phyloP scores from a whole-genome alignment of 2,329 filamentous ascomycete genomes.

The Periconia digitata region DNA sequence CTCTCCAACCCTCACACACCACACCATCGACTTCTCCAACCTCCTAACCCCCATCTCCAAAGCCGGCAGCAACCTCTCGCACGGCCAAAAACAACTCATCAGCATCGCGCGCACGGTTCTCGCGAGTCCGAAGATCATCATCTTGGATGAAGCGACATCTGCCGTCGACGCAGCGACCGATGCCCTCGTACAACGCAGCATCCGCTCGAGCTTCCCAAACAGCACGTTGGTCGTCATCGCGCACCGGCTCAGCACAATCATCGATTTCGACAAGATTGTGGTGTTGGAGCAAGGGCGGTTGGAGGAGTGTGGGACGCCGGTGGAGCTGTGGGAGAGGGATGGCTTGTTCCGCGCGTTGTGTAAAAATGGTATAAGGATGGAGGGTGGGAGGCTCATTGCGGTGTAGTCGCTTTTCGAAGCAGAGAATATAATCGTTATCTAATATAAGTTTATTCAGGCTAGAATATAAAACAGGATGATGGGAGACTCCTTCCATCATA shows the following conservation, averaged over 20 bases:
- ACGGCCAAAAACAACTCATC: constrained; percentile 60
- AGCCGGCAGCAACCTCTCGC: background rate
- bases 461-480: too few relatives aligned
- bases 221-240: constrained; percentile 14
- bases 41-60: background rate
- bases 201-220: constrained; percentile 51
- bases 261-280: constrained; percentile 17
- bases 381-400: too few relatives aligned
- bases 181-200: constrained; percentile 55
- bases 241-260: constrained; percentile 13
- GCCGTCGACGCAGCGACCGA: constrained; percentile 58
- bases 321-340: constrained; percentile 6
- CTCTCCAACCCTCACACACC: background rate
- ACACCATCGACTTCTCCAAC: background rate
- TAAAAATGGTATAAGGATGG: too few relatives aligned
- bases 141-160: constrained; percentile 21
- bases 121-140: constrained; percentile 27
- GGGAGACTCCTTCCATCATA: too few relatives aligned
- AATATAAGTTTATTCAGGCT: too few relatives aligned
- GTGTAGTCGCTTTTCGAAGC: too few relatives aligned
- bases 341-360: background rate
- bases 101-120: constrained; percentile 61
- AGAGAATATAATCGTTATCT: too few relatives aligned
- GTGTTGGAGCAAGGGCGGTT: constrained; percentile 14
- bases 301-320: constrained; percentile 9